A percentile compares a stretch with the other conserved stretches of the same genome.
Conservation (phyloP, 805 yeast genomes). For the Myxozyma geophila region DNA sequence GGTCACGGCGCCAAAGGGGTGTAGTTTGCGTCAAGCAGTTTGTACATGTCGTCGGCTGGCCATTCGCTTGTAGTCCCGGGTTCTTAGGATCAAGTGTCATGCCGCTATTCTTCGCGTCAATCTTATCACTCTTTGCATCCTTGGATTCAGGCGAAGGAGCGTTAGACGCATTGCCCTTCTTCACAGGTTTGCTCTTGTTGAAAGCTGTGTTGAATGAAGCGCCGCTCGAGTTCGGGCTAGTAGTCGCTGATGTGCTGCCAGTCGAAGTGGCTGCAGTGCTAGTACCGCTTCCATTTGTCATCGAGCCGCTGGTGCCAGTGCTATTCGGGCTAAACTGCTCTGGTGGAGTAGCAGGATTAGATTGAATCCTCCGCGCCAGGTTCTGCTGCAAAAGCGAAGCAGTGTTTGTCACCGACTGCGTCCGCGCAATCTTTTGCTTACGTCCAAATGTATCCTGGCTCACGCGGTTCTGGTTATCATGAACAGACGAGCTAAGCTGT, state of each 20-base stretch:
- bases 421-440: constrained; percentile 37
- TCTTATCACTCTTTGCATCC: background rate
- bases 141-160: constrained; percentile 5
- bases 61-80: constrained; percentile 24
- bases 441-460: constrained; percentile 35
- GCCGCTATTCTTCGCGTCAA: background rate
- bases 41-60: constrained; percentile 37
- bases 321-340: constrained; percentile 33
- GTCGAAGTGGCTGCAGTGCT: constrained; percentile 13
- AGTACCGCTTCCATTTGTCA: constrained; percentile 12
- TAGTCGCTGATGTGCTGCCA: constrained; percentile 19
- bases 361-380: constrained; percentile 33
- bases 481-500: constrained; percentile 29
- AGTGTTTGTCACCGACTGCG: constrained; percentile 33
- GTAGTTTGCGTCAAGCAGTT: constrained; percentile 92
- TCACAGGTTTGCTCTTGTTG: background rate
- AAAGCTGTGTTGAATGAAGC: background rate
- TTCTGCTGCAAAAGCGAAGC: constrained; percentile 35
- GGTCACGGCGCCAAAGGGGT: constrained; percentile 93
- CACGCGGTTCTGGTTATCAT: constrained; percentile 27
- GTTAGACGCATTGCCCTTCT: constrained; percentile 4
- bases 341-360: constrained; percentile 36
- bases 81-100: constrained; percentile 24
- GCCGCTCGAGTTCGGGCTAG: constrained; percentile 19
- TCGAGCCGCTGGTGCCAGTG: constrained; percentile 11